These are phyloP conservation scores for Biscogniauxia sp. DNA, from an alignment of 2,329 filamentous ascomycete genomes.

Conservation along the genomic window DNA sequence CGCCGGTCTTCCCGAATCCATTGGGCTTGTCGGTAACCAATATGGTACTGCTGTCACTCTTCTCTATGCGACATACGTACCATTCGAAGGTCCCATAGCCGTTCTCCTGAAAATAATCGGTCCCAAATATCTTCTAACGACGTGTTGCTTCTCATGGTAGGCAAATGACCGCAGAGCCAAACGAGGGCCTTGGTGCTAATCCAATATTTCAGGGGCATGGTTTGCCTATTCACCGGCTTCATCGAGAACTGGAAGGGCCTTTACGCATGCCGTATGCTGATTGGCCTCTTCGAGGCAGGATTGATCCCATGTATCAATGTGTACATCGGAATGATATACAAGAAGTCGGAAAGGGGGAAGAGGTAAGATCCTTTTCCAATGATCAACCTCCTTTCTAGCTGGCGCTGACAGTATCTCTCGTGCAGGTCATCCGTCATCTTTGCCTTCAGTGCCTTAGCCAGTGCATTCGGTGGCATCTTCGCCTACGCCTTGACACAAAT, in stretches of 20 bases:
- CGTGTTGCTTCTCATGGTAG: slow-evolving; percentile 24
- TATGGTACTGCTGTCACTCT: slow-evolving; percentile 34
- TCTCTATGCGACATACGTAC: slow-evolving; percentile 35
- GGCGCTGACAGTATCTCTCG: neutral
- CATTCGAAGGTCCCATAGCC: slow-evolving; percentile 31
- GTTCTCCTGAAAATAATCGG: slow-evolving; percentile 34
- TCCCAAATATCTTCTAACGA: slow-evolving; percentile 31
- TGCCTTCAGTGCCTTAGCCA: slow-evolving; percentile 38
- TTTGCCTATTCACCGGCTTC: slow-evolving; percentile 30
- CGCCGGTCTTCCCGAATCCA: slow-evolving; percentile 33
- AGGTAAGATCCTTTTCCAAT: slow-evolving; percentile 18
- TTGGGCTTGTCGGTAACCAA: slow-evolving; percentile 30
- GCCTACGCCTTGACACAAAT: slow-evolving; percentile 39
- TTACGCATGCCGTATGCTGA: slow-evolving; percentile 18
- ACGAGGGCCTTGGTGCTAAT: neutral
- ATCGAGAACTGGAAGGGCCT: slow-evolving; percentile 29
- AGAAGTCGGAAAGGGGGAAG: slow-evolving; percentile 21
- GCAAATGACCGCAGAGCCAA: neutral
- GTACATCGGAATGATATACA: slow-evolving; percentile 38
- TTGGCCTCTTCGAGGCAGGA: slow-evolving; percentile 31
- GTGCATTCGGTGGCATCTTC: slow-evolving; percentile 43
- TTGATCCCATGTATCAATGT: slow-evolving; percentile 41
- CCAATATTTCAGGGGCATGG: slow-evolving; percentile 12
- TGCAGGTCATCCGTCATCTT: slow-evolving; percentile 38
- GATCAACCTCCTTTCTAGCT: neutral